A percentile compares a stretch with the other conserved stretches of the same genome.
phyloP scores from a whole-genome alignment of 352 stramenopile genomes.

The Globisporangium uncinulatum region DNA sequence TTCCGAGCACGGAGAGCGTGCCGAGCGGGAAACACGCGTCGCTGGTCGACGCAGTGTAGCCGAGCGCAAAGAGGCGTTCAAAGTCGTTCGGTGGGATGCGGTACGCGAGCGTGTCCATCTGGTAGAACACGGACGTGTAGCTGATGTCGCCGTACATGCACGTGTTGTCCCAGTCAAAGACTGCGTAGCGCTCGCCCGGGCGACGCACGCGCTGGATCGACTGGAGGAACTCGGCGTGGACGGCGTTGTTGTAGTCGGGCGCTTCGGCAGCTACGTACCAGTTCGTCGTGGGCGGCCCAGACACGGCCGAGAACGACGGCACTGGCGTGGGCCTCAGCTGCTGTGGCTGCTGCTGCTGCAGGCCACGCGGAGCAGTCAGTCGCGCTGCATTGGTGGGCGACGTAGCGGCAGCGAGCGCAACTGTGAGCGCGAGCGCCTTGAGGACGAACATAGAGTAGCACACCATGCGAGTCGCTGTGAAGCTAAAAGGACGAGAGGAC shows the following conservation, averaged over 20 bases:
- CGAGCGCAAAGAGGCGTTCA: constrained; percentile 35
- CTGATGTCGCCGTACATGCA: constrained; percentile 65
- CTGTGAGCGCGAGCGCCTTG: constrained; percentile 1
- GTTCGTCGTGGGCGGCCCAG: constrained; percentile 10
- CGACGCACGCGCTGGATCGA: constrained; percentile 26
- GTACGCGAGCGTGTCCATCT: constrained; percentile 52
- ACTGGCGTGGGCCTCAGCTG: constrained; percentile 1
- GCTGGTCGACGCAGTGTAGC: constrained; percentile 40
- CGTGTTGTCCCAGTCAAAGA: constrained; percentile 68
- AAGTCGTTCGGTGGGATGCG: constrained; percentile 38
- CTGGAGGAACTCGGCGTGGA: constrained; percentile 29
- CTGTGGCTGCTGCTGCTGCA: constrained; percentile 6
- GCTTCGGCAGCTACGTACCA: constrained; percentile 43
- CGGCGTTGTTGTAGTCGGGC: constrained; percentile 54
- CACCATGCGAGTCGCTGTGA: neutral
- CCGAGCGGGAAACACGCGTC: constrained; percentile 42
- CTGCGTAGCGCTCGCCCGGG: constrained; percentile 35
- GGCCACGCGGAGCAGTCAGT: neutral
- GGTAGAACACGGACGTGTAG: constrained; percentile 58
- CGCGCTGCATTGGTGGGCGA: neutral
- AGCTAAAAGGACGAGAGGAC: neutral
- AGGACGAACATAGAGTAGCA: constrained; percentile 2
- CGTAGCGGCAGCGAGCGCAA: neutral
- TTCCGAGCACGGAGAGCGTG: constrained; percentile 36
- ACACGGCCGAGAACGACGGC: constrained; percentile 2